These are phyloP conservation scores for Pistacia integerrima DNA, from an alignment of 345 rosid genomes.

Conservation along the genomic window DNA sequence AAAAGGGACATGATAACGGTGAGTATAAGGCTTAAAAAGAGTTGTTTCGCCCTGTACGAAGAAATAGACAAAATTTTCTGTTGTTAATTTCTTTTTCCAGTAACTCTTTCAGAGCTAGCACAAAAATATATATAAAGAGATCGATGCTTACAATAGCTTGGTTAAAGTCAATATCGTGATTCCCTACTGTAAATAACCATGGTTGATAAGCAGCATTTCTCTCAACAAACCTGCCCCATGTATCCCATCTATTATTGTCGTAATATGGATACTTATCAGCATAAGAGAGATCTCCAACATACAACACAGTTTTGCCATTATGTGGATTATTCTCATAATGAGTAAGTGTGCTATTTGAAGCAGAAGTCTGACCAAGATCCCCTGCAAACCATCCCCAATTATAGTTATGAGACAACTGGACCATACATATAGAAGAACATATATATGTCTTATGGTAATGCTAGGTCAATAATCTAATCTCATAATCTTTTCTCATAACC, in stretches of 20 bases:
- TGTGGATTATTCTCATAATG: slow-evolving; percentile 72
- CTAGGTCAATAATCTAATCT: too few relatives aligned
- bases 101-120: too few relatives aligned
- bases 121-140: too few relatives aligned
- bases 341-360: slow-evolving; percentile 77
- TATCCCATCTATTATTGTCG: slow-evolving; percentile 85
- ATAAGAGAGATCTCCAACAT: slow-evolving; percentile 83
- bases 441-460: too few relatives aligned
- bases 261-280: slow-evolving; percentile 74
- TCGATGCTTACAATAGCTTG: slow-evolving; percentile 57
- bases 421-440: too few relatives aligned
- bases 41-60: slow-evolving; percentile 69
- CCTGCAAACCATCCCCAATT: slow-evolving; percentile 47
- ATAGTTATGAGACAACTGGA: too few relatives aligned
- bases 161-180: slow-evolving; percentile 80
- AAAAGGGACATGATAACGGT: slow-evolving; percentile 75
- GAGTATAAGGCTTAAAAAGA: slow-evolving; percentile 75
- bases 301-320: slow-evolving; percentile 74
- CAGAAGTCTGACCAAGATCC: slow-evolving; percentile 88
- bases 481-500: too few relatives aligned
- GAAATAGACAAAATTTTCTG: not conserved
- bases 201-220: slow-evolving; percentile 90
- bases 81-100: not conserved
- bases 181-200: slow-evolving; percentile 93
- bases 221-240: slow-evolving; percentile 90